These are phyloP conservation scores for Umbelopsis sp. DNA, from an alignment of 192 early-diverging fungal species.

Conservation along the genomic window DNA sequence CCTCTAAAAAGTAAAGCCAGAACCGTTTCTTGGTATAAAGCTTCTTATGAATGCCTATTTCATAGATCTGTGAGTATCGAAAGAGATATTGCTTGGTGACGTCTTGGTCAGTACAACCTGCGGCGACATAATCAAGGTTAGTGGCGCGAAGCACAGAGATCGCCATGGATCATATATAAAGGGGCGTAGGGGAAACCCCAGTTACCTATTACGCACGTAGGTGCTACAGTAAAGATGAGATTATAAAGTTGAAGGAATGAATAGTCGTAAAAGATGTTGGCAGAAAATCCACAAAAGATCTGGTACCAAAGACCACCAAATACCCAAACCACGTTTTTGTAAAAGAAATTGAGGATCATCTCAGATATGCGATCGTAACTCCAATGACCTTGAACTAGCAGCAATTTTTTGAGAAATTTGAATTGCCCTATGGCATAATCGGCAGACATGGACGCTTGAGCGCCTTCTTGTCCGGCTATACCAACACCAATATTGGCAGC, in stretches of 20 bases:
- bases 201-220: slow-evolving; percentile 65
- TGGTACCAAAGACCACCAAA: slow-evolving; percentile 94
- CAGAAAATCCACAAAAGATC: slow-evolving; percentile 87
- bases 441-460: slow-evolving; percentile 92
- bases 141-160: neutral
- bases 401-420: slow-evolving; percentile 80
- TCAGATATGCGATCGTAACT: slow-evolving; percentile 88
- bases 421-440: slow-evolving; percentile 95
- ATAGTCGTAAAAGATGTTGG: slow-evolving; percentile 92
- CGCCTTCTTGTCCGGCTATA: slow-evolving; percentile 78
- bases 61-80: slow-evolving; percentile 71
- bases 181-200: neutral
- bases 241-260: slow-evolving; percentile 92
- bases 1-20: slow-evolving; percentile 86
- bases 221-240: slow-evolving; percentile 69
- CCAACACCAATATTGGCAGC: slow-evolving; percentile 87
- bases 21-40: slow-evolving; percentile 86
- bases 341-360: slow-evolving; percentile 93
- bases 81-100: slow-evolving; percentile 58
- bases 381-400: slow-evolving; percentile 94
- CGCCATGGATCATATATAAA: slow-evolving; percentile 4
- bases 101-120: slow-evolving; percentile 73
- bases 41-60: slow-evolving; percentile 81
- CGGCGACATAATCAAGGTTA: neutral
- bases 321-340: slow-evolving; percentile 95